These are phyloP conservation scores for Fraxinus floribunda DNA, from an alignment of 305 asterid species.

Conservation along the genomic window DNA sequence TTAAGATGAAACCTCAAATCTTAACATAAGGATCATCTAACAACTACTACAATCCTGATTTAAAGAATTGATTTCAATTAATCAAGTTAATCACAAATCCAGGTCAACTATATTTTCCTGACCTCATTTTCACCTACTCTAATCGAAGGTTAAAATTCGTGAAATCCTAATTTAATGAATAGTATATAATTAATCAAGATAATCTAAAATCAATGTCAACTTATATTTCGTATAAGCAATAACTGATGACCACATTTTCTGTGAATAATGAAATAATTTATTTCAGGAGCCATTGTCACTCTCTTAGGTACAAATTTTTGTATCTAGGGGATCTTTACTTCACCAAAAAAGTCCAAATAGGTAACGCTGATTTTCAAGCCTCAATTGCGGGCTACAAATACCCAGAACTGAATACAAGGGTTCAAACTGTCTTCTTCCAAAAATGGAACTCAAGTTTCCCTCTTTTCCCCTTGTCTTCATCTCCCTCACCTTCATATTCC, in stretches of 20 bases:
- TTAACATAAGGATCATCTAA: neutral
- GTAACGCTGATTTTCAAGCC: neutral
- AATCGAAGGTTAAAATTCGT: neutral
- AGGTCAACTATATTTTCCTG: neutral
- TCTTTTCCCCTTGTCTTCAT: neutral
- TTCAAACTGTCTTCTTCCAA: neutral
- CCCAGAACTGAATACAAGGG: neutral
- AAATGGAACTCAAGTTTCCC: neutral
- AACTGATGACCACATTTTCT: neutral
- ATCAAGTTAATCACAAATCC: neutral
- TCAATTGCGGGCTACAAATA: neutral
- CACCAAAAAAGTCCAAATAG: neutral
- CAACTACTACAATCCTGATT: neutral
- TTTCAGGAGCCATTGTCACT: neutral
- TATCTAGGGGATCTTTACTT: neutral
- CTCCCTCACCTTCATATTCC: neutral
- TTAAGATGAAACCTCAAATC: too few species aligned
- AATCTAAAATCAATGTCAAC: neutral
- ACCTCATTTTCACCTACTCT: neutral
- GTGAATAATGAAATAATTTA: neutral
- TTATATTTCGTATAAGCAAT: neutral
- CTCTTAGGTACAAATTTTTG: neutral
- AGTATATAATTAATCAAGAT: neutral
- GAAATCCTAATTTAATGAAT: neutral
- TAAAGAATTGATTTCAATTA: neutral